Conservation (phyloP, 768 basidiomycete species). For the Psilocybe subaeruginosa region DNA sequence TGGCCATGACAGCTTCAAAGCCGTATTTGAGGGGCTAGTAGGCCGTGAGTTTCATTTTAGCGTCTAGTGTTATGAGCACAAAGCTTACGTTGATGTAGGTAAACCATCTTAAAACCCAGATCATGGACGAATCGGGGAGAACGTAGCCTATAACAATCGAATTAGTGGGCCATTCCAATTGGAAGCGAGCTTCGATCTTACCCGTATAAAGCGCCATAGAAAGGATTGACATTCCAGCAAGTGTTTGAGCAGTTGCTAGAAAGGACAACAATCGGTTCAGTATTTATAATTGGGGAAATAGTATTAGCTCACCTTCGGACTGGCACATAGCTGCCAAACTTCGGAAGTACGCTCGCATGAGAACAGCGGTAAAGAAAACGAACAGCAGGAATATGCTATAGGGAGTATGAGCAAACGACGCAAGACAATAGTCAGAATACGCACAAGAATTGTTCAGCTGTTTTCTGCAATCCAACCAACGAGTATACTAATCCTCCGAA, state of each 20-base stretch:
- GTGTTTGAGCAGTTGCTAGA: conserved; percentile 60
- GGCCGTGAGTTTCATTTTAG: not conserved
- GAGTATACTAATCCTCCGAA: conserved; percentile 64
- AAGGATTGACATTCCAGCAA: conserved; percentile 44
- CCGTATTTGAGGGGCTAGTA: conserved; percentile 45
- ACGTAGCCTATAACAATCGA: conserved; percentile 21
- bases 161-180: not conserved
- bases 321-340: conserved; percentile 63
- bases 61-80: not conserved
- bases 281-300: not conserved
- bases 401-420: conserved; percentile 32
- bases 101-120: conserved; percentile 68
- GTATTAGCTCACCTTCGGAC: conserved; percentile 27
- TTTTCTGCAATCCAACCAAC: conserved; percentile 56
- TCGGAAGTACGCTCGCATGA: conserved; percentile 82
- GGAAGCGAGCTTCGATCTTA: not conserved
- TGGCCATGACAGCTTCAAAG: conserved; percentile 75
- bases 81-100: conserved; percentile 58
- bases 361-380: conserved; percentile 55
- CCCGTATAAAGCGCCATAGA: conserved; percentile 37
- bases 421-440: conserved; percentile 25
- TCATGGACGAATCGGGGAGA: conserved; percentile 64
- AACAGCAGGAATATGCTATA: conserved; percentile 62
- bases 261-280: not conserved
- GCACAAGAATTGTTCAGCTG: conserved; percentile 65